Evolutionary conservation across 257 asterid species (phyloP).

Genomic region (Solanum rostratum): DNA sequence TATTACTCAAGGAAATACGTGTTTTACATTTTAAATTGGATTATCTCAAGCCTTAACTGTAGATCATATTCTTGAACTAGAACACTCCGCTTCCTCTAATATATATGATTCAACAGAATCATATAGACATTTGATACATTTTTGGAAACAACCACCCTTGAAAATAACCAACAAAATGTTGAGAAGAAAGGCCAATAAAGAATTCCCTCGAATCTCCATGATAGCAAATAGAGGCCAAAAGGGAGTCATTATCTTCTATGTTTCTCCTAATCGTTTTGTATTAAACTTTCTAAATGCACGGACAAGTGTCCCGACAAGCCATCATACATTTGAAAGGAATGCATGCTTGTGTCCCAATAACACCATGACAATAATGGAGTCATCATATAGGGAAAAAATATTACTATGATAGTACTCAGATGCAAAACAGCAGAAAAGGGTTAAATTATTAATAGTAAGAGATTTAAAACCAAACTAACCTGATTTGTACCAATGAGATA

Average conservation of each 20-base stretch:
- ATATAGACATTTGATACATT: background rate
- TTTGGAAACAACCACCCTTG: background rate
- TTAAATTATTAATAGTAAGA: background rate
- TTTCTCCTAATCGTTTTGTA: background rate
- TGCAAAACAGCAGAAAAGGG: background rate
- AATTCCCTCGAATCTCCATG: background rate
- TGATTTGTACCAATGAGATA: conserved; percentile 56
- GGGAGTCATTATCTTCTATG: background rate
- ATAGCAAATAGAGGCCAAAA: background rate
- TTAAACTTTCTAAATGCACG: background rate
- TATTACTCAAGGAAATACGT: background rate
- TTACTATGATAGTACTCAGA: background rate
- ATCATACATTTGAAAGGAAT: background rate
- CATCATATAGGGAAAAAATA: background rate
- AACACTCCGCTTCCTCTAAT: background rate
- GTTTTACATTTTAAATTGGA: background rate
- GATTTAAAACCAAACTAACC: conserved; percentile 19
- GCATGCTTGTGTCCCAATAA: background rate
- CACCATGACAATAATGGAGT: background rate
- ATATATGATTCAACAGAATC: background rate
- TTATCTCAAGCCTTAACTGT: background rate
- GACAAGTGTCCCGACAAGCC: background rate
- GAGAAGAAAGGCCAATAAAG: background rate
- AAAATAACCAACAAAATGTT: background rate
- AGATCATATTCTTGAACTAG: background rate